Evolutionary conservation across 768 basidiomycete genomes (phyloP).

Genomic region (Mycena floridula): DNA sequence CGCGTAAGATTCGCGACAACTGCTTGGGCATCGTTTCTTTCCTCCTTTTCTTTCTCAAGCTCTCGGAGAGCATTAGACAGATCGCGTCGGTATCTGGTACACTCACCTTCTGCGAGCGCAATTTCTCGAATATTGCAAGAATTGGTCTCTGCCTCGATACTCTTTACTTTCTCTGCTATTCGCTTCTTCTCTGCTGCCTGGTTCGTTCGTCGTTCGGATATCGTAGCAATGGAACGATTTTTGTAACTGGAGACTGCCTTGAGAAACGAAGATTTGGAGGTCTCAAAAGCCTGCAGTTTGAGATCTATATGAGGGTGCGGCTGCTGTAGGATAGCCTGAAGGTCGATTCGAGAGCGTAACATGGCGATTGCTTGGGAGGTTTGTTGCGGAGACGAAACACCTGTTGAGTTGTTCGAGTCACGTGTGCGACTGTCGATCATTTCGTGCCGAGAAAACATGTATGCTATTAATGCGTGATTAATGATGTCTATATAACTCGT

Average conservation of each 20-base stretch:
- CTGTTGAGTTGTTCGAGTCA: no score
- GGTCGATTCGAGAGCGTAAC: no score
- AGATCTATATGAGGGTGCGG: slow-evolving; percentile 61
- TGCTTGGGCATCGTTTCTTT: slow-evolving; percentile 64
- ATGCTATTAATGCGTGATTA: not conserved
- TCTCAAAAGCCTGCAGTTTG: slow-evolving; percentile 51
- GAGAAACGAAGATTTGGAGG: slow-evolving; percentile 65
- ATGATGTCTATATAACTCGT: slow-evolving; percentile 32
- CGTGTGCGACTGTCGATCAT: no score
- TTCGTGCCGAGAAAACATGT: not conserved
- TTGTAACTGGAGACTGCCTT: slow-evolving; percentile 71
- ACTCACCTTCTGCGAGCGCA: slow-evolving; percentile 66
- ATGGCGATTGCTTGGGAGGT: no score
- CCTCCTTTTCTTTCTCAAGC: slow-evolving; percentile 64
- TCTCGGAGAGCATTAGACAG: slow-evolving; percentile 21
- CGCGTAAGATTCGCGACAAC: slow-evolving; percentile 54
- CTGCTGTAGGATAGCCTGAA: slow-evolving; percentile 48
- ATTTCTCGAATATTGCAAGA: slow-evolving; percentile 76
- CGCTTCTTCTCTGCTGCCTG: slow-evolving; percentile 61
- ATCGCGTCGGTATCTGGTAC: no score
- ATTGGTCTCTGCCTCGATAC: slow-evolving; percentile 63
- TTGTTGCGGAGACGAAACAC: not conserved
- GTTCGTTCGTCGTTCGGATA: slow-evolving; percentile 58
- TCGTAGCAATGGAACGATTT: slow-evolving; percentile 59
- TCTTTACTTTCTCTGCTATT: slow-evolving; percentile 51